These are phyloP conservation scores for Endothia cerciana DNA, from an alignment of 2,329 filamentous ascomycete species.

Conservation along the genomic window DNA sequence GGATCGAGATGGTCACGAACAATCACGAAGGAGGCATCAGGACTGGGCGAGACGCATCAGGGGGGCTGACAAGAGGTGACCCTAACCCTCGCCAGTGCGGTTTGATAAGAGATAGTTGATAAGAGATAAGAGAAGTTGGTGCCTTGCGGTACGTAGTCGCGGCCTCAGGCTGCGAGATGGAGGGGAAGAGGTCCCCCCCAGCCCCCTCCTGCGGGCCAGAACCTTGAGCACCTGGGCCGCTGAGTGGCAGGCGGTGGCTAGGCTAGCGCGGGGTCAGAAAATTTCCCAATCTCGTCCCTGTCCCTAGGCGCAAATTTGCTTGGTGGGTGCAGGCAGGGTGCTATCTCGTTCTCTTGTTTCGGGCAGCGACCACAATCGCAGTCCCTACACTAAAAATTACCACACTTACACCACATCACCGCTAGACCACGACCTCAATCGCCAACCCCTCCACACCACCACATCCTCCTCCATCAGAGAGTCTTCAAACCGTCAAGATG, in stretches of 20 bases:
- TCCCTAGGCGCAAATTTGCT: too few relatives aligned
- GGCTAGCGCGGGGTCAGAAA: slow-evolving; percentile 29
- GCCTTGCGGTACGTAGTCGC: too few relatives aligned
- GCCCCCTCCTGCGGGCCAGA: slow-evolving; percentile 11
- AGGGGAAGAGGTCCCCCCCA: background rate
- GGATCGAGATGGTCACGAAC: too few relatives aligned
- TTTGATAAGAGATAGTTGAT: too few relatives aligned
- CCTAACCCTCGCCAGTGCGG: too few relatives aligned
- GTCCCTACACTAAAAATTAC: slow-evolving; percentile 20
- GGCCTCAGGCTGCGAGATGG: slow-evolving; percentile 21
- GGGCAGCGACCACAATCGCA: slow-evolving; percentile 26
- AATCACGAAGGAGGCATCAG: background rate
- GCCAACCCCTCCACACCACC: background rate
- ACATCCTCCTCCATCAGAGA: background rate
- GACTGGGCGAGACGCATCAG: too few relatives aligned
- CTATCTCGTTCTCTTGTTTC: slow-evolving; percentile 3
- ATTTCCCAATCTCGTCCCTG: slow-evolving; percentile 24
- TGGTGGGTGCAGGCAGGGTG: too few relatives aligned
- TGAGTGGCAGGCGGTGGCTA: slow-evolving; percentile 1
- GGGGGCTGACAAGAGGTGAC: too few relatives aligned
- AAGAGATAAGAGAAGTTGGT: too few relatives aligned
- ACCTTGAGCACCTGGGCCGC: background rate
- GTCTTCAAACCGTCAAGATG: slow-evolving; percentile 29
- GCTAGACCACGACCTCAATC: slow-evolving; percentile 4
- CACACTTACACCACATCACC: slow-evolving; percentile 1